phyloP scores from a whole-genome alignment of 1,284 basidiomycete genomes.

The Heterobasidion irregulare region DNA sequence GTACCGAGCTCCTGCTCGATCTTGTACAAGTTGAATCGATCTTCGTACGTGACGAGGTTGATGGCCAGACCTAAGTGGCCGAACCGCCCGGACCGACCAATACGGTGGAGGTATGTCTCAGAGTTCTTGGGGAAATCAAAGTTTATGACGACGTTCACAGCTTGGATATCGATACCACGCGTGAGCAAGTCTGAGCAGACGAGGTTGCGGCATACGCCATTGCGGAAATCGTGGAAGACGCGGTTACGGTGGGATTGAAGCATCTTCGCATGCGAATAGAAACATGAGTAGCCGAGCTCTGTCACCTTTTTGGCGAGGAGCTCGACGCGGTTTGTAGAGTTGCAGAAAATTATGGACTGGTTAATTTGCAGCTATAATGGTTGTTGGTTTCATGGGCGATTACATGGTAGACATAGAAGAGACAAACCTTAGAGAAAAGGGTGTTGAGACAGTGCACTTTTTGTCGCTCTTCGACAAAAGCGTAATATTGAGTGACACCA shows the following conservation, averaged over 20 bases:
- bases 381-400: constrained; percentile 8
- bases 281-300: constrained; percentile 98
- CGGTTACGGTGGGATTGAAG: constrained; percentile 97
- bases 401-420: constrained; percentile 7
- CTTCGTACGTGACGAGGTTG: constrained; percentile 94
- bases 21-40: constrained; percentile 94
- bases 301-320: constrained; percentile 99
- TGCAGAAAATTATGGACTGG: constrained; percentile 99
- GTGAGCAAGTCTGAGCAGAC: constrained; percentile 96
- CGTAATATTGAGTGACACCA: constrained; percentile 99
- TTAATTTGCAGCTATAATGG: constrained; percentile 91
- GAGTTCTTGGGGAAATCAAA: constrained; percentile 99
- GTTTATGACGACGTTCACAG: constrained; percentile 99
- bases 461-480: constrained; percentile 97
- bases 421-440: constrained; percentile 83
- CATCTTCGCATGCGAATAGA: constrained; percentile 99
- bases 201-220: constrained; percentile 95
- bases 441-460: constrained; percentile 99
- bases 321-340: constrained; percentile 99
- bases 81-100: constrained; percentile 95
- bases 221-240: constrained; percentile 99
- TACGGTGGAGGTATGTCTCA: constrained; percentile 96
- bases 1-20: constrained; percentile 99
- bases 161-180: constrained; percentile 98
- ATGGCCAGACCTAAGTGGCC: constrained; percentile 97